phyloP scores from a whole-genome alignment of 441 rosid species.

The Biscutella laevigata region DNA sequence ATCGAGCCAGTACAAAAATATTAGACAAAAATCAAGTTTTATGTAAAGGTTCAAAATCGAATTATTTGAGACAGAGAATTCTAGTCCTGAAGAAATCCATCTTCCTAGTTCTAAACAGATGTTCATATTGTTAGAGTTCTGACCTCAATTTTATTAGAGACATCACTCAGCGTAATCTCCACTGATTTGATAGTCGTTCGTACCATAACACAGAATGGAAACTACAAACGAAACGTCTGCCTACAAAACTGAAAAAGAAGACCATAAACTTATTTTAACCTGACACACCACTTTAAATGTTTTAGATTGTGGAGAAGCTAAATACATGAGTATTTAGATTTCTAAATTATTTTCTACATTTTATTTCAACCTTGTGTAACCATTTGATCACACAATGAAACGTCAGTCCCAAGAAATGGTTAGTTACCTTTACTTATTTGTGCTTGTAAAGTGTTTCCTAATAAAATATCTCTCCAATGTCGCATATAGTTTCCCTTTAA shows the following conservation, averaged over 20 bases:
- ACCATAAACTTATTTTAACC: not conserved
- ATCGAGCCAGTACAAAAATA: not conserved
- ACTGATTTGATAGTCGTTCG: no score
- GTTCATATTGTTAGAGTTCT: no score
- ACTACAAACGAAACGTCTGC: no score
- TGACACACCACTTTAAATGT: not conserved
- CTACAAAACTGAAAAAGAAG: not conserved
- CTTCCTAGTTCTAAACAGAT: no score
- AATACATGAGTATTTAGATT: not conserved
- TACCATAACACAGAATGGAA: not conserved
- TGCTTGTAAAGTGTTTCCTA: not conserved
- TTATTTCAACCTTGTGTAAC: not conserved
- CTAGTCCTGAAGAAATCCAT: no score
- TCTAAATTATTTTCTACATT: constrained; percentile 6
- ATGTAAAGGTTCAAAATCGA: no score
- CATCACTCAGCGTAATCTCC: no score
- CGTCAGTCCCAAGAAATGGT: not conserved
- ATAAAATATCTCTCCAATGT: constrained; percentile 41
- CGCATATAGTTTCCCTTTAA: constrained; percentile 77
- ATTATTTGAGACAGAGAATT: no score
- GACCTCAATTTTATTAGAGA: not conserved
- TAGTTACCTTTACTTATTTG: not conserved
- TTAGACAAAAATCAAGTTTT: not conserved
- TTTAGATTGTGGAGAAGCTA: constrained; percentile 5
- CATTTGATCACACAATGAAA: no score